Percentiles rank a stretch among this genome's conserved stretches.
These are phyloP conservation scores for Acephala macrosclerotiorum DNA, from an alignment of 2,329 filamentous ascomycete species.

Conservation along the genomic window DNA sequence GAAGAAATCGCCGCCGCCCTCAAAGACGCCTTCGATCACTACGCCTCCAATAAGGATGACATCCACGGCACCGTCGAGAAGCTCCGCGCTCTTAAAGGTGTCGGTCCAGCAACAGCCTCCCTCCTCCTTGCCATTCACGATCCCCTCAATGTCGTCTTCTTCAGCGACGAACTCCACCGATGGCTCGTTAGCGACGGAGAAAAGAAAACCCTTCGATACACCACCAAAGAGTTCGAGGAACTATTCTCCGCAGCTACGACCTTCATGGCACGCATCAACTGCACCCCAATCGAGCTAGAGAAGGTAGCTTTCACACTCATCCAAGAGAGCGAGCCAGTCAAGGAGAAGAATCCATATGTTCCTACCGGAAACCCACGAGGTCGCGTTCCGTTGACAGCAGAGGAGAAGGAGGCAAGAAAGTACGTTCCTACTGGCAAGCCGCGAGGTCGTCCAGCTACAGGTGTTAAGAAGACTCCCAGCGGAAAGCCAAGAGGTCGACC, in stretches of 20 bases:
- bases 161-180: conserved; percentile 80
- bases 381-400: conserved; percentile 34
- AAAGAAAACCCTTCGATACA: conserved; percentile 70
- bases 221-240: conserved; percentile 69
- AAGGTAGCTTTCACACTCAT: conserved; percentile 76
- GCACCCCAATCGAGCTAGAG: conserved; percentile 69
- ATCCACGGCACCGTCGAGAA: conserved; percentile 55
- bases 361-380: conserved; percentile 35
- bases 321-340: conserved; percentile 45
- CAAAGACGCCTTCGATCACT: conserved; percentile 56
- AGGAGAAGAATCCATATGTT: conserved; percentile 30
- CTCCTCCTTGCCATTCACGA: conserved; percentile 73
- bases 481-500: conserved; percentile 34
- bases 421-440: conserved; percentile 23
- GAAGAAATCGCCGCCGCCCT: conserved; percentile 56
- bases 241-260: conserved; percentile 54
- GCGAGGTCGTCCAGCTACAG: conserved; percentile 32
- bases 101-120: conserved; percentile 80
- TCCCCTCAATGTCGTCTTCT: conserved; percentile 70
- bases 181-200: conserved; percentile 69
- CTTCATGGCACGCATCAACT: conserved; percentile 57
- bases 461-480: conserved; percentile 35
- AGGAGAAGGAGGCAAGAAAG: conserved; percentile 35
- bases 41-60: conserved; percentile 48
- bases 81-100: conserved; percentile 66